Base-by-base conservation (phyloP, 305 asterid species). In the Plantago coronopus region DNA sequence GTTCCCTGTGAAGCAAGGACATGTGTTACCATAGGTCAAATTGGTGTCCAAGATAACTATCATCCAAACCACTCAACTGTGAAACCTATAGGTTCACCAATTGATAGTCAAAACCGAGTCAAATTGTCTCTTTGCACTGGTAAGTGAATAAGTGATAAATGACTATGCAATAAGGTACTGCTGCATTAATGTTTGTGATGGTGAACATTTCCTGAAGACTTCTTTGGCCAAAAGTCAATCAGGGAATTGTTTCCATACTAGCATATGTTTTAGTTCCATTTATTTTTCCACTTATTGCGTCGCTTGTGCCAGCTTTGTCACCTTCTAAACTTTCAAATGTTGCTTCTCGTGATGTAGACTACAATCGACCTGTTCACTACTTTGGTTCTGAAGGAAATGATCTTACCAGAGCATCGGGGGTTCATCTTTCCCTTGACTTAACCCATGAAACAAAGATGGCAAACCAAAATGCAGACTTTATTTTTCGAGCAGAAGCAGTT, bases 311-410 rank as follows among this genome's bases (percentile, higher is more conserved):
- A 7, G 3, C 57, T 7, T 38, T 46, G 64, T 59, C 57, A 11
- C 61, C 50, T 37, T 53, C 55, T 68, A 40, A 64, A 25, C 57
- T 69, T 63, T 58, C 38, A 48, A 63, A 48, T 72, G 62, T 79
- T 79, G 85, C 58, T 42, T 27, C 74, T 71, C 61, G 20, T 68
- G 72, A 74, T 49, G 61, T 69, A 31, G 86, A 76, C 73, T 68
- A 80, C 73, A 74, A 75, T 63, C 64, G 27, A 64, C 74, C 75
- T 61, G 66, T 78, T 27, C 78, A 67, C 51, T 63, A 67, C 51
- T 63, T 57, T 22, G 76, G 55, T 65, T 71, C 57, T 21, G 77
- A 69, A 53, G 84, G 64, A 62, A 63, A 61, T 25, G 51, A 23
- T 66, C 58, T 19, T 1, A 34, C 54, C 16, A 43, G 65, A 22